phyloP scores from a whole-genome alignment of 495 filamentous ascomycete genomes.

The Hypoxylon rickii region DNA sequence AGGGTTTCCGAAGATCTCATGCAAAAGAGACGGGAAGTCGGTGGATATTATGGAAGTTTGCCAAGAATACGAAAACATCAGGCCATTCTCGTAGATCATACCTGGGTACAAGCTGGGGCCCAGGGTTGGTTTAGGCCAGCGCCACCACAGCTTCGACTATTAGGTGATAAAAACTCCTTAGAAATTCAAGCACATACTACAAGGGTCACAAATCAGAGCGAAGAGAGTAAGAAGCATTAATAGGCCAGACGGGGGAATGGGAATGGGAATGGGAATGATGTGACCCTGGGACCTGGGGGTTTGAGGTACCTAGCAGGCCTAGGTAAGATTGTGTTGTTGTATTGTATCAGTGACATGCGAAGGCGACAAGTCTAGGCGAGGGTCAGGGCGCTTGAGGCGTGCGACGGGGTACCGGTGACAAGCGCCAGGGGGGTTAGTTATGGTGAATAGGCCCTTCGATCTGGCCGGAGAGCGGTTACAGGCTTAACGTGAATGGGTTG shows the following conservation, averaged over 20 bases:
- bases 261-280: slow-evolving; percentile 28
- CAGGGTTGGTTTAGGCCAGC: slow-evolving; percentile 37
- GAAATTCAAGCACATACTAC: slow-evolving; percentile 1
- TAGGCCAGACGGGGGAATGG: background rate
- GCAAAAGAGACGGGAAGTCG: slow-evolving; percentile 49
- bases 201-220: slow-evolving; percentile 6
- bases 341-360: slow-evolving; percentile 21
- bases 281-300: slow-evolving; percentile 25
- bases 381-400: slow-evolving; percentile 4
- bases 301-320: slow-evolving; percentile 13
- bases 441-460: slow-evolving; percentile 21
- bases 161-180: slow-evolving; percentile 32
- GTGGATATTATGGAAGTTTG: slow-evolving; percentile 51
- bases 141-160: slow-evolving; percentile 23
- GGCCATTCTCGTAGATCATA: slow-evolving; percentile 54
- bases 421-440: slow-evolving; percentile 22
- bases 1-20: slow-evolving; percentile 41
- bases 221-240: slow-evolving; percentile 4
- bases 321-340: background rate
- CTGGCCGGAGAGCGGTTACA: slow-evolving; percentile 26
- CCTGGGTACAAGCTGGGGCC: slow-evolving; percentile 57
- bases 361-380: slow-evolving; percentile 2
- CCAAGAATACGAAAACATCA: slow-evolving; percentile 49
- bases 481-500: slow-evolving; percentile 27
- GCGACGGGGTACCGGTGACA: slow-evolving; percentile 22